Evolutionary conservation across 2,329 filamentous ascomycete genomes (phyloP), one percentile per base, ranked within the genome.

Genomic region (Fusarium neocosmosporiellum): DNA sequence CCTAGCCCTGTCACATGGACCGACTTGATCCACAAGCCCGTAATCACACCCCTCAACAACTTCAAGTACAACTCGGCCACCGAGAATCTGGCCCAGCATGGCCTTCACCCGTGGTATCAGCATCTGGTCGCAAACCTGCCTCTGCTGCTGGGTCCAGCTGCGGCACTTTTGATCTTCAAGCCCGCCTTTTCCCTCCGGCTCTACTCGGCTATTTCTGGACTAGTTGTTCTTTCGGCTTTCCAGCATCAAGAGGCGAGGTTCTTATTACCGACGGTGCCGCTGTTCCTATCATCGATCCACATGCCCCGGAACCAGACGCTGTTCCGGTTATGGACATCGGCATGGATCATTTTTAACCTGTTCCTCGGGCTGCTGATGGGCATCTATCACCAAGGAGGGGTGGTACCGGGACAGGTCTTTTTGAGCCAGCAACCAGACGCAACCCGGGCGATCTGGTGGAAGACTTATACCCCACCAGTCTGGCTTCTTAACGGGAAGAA

Each of bases 161-260:
- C 89, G 37, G 78, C 89, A 31, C 85, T 94, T 22, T 81, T 94
- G 13, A 86, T 93, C 76, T 83, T 84, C 5, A 84, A 84, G 57
- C 88, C 90, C 53, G 86, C 89, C 58, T 81, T 87, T 13, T 91
- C 89, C 29, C 83, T 91, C 10, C 86, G 91, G 27, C 86, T 95
- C 13, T 91, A 90, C 79, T 94, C 93, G n/a, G 93, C 92, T 6
- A 84, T 95, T 41, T 93, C 91, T 7, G 93, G 93, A 22, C 86
- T 93, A 22, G 84, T 89, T 14, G 88, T 94, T 20, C 86, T 96
- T 48, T 95, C 93, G 14, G 82, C 91, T 46, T 94, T 95, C 74
- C 91, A 91, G 75, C 93, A 96, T 77, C 93, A 96, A 80, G 93
- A 96, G 81, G 92, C 93, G 5, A 90, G 93, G 24, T 96, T 96